Conservation (phyloP, 768 basidiomycete genomes). For the Lentinula sp. region DNA sequence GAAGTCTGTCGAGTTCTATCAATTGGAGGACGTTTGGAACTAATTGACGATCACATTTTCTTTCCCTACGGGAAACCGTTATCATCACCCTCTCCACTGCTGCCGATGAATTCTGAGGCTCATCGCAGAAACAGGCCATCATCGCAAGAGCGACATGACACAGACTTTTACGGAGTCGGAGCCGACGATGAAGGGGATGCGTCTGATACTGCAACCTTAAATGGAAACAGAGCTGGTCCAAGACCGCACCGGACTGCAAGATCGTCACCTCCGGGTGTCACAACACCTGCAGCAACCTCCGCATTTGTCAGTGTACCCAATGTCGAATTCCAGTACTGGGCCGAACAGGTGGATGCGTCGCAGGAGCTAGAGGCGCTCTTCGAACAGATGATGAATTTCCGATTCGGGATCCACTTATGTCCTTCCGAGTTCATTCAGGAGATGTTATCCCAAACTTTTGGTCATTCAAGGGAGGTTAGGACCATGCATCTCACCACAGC, state of each 20-base stretch:
- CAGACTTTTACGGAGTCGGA: slow-evolving; percentile 9
- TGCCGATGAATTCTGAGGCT: slow-evolving; percentile 4
- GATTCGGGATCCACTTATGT: slow-evolving; percentile 30
- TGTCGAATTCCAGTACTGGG: slow-evolving; percentile 17
- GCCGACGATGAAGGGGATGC: slow-evolving; percentile 10
- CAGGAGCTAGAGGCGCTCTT: slow-evolving; percentile 34
- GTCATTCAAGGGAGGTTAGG: slow-evolving; percentile 21
- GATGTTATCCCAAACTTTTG: slow-evolving; percentile 29
- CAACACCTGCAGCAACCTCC: slow-evolving; percentile 52
- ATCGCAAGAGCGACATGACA: slow-evolving; percentile 5
- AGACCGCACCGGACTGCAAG: background rate
- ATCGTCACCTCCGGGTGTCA: slow-evolving; percentile 71
- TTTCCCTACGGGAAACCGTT: slow-evolving; percentile 31
- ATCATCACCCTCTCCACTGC: slow-evolving; percentile 5
- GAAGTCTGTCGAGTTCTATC: slow-evolving; percentile 42
- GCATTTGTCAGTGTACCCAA: background rate
- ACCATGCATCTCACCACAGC: slow-evolving; percentile 36
- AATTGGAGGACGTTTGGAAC: slow-evolving; percentile 43
- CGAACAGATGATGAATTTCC: slow-evolving; percentile 33
- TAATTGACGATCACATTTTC: slow-evolving; percentile 46
- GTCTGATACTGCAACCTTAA: slow-evolving; percentile 9
- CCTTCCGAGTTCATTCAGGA: slow-evolving; percentile 28
- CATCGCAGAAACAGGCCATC: slow-evolving; percentile 9
- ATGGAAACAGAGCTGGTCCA: slow-evolving; percentile 20
- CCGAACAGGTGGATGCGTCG: slow-evolving; percentile 21